phyloP scores from a whole-genome alignment of 2,329 filamentous ascomycete species.

The Stenocarpella maydis region DNA sequence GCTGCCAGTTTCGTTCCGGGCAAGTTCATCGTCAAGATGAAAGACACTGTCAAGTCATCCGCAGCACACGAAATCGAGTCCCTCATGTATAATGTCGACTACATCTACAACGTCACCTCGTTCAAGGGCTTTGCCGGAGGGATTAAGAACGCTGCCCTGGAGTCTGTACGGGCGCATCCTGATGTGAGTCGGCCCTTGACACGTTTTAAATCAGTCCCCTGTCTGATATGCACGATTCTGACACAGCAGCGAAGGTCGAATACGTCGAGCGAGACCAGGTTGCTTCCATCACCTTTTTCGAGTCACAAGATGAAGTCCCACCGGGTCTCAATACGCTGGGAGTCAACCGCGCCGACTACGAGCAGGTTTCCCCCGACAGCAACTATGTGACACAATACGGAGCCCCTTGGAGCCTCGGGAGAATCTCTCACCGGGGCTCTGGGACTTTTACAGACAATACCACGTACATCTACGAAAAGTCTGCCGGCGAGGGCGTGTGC shows the following conservation, averaged over 20 bases:
- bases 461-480: background rate
- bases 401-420: background rate
- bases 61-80: slow-evolving; percentile 24
- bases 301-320: background rate
- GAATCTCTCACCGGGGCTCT: background rate
- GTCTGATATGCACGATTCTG: background rate
- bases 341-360: background rate
- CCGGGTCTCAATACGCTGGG: background rate
- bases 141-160: slow-evolving; percentile 39
- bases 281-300: background rate
- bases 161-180: slow-evolving; percentile 38
- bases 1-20: slow-evolving; percentile 47
- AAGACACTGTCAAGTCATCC: slow-evolving; percentile 44
- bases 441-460: background rate
- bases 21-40: slow-evolving; percentile 56
- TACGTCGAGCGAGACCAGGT: background rate
- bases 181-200: slow-evolving; percentile 36
- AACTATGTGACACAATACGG: background rate
- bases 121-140: slow-evolving; percentile 44
- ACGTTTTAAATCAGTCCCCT: background rate
- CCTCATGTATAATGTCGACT: background rate
- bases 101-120: slow-evolving; percentile 40
- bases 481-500: background rate
- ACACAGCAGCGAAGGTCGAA: background rate
- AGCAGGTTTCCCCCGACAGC: background rate